Percentiles rank a stretch among this genome's conserved stretches.
These are phyloP conservation scores for Wickerhamomyces tratensis DNA, from an alignment of 805 yeast genomes.

Conservation along the genomic window DNA sequence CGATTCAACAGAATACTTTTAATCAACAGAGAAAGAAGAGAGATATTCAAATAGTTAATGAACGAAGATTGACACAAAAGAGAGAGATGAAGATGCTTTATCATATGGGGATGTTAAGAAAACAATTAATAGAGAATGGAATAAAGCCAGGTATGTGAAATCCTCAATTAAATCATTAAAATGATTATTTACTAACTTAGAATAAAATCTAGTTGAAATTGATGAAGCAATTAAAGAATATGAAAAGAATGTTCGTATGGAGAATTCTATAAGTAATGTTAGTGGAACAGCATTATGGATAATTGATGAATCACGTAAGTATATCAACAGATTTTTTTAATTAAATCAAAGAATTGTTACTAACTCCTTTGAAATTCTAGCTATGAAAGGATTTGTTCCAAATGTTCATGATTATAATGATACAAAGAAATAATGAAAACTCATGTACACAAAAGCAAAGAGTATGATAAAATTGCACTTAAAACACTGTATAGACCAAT, in stretches of 20 bases:
- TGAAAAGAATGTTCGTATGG: slow-evolving; percentile 48
- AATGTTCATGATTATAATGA: slow-evolving; percentile 49
- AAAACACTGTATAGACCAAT: too few species aligned
- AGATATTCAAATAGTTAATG: slow-evolving; percentile 42
- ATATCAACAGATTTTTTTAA: neutral
- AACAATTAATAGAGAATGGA: slow-evolving; percentile 50
- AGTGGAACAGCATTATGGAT: slow-evolving; percentile 52
- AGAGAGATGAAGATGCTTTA: slow-evolving; percentile 51
- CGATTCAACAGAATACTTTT: slow-evolving; percentile 35
- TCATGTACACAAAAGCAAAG: too few species aligned
- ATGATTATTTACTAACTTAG: slow-evolving; percentile 4
- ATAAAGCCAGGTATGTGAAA: slow-evolving; percentile 33
- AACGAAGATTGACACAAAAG: slow-evolving; percentile 35
- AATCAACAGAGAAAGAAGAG: slow-evolving; percentile 40
- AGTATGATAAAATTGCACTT: too few species aligned
- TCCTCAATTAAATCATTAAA: neutral
- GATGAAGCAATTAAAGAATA: slow-evolving; percentile 45
- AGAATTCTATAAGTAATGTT: slow-evolving; percentile 43
- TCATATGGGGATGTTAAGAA: slow-evolving; percentile 56
- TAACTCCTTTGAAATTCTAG: slow-evolving; percentile 7
- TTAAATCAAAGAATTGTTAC: neutral
- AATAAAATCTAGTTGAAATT: slow-evolving; percentile 24
- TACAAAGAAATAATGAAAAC: slow-evolving; percentile 20
- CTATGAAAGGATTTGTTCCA: slow-evolving; percentile 42
- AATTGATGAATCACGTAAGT: slow-evolving; percentile 33